Conservation (phyloP, 495 filamentous ascomycete genomes). For the Achaetomiella virescens region DNA sequence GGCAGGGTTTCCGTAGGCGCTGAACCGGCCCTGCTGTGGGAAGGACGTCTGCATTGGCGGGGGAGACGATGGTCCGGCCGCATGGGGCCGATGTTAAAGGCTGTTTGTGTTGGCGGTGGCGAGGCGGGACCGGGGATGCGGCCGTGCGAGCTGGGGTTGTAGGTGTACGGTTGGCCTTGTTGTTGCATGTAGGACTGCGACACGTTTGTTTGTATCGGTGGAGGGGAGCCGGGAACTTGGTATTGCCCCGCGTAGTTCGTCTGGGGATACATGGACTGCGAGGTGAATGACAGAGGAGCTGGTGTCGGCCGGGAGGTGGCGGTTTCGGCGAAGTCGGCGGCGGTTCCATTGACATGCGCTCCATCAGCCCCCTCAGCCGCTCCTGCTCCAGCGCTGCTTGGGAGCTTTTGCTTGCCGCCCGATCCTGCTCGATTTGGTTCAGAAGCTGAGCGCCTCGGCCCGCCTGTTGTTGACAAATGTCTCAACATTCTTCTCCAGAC, state of each 20-base stretch:
- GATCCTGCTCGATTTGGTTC: conserved; percentile 76
- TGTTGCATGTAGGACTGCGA: conserved; percentile 34
- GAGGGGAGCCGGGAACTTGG: conserved; percentile 46
- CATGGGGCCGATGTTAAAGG: conserved; percentile 39
- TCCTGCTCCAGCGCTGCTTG: conserved; percentile 84
- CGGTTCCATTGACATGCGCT: conserved; percentile 79
- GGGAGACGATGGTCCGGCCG: conserved; percentile 46
- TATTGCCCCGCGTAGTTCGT: conserved; percentile 45
- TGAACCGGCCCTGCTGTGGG: conserved; percentile 26
- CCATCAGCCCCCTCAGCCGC: conserved; percentile 83
- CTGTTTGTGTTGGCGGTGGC: conserved; percentile 41
- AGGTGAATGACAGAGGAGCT: conserved; percentile 35
- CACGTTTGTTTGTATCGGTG: conserved; percentile 38
- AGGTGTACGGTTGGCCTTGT: conserved; percentile 24
- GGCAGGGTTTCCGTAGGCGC: conserved; percentile 44
- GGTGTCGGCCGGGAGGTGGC: conserved; percentile 43
- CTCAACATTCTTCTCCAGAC: conserved; percentile 93
- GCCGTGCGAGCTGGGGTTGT: conserved; percentile 45
- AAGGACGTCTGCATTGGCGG: conserved; percentile 48
- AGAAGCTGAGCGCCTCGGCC: conserved; percentile 87
- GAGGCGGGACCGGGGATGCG: conserved; percentile 45
- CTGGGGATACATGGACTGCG: conserved; percentile 41
- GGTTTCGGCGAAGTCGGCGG: conserved; percentile 40
- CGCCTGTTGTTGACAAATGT: conserved; percentile 92
- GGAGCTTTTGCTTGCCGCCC: conserved; percentile 56